These are phyloP conservation scores for Boletus reticulatus DNA, from an alignment of 768 basidiomycete species.

Conservation along the genomic window DNA sequence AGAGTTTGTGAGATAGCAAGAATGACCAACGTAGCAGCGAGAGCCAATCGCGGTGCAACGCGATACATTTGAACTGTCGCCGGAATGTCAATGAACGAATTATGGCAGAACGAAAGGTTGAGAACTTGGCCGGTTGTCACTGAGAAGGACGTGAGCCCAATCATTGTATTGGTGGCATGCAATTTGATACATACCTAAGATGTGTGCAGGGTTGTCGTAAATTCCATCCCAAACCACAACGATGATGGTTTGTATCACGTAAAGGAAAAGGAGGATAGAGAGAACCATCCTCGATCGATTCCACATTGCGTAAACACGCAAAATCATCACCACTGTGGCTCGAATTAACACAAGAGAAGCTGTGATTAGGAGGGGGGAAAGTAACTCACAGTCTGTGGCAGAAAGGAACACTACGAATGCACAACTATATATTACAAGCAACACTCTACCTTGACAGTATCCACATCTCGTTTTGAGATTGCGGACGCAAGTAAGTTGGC, in stretches of 20 bases:
- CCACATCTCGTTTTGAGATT: too few relatives aligned
- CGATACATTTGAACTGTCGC: neutral
- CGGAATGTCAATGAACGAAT: neutral
- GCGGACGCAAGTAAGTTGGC: neutral
- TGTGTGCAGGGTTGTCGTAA: neutral
- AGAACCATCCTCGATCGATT: neutral
- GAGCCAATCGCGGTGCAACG: too few relatives aligned
- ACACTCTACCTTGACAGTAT: neutral
- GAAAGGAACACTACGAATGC: neutral
- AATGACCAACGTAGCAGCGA: too few relatives aligned
- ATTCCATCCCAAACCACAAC: neutral
- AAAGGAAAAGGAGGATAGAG: neutral
- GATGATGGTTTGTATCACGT: neutral
- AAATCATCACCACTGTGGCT: neutral
- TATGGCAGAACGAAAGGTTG: neutral
- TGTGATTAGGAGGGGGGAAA: neutral
- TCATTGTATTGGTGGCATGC: too few relatives aligned
- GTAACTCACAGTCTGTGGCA: neutral
- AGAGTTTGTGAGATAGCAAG: too few relatives aligned
- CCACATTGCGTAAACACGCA: neutral
- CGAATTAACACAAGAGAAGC: neutral
- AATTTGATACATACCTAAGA: neutral
- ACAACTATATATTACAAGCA: neutral
- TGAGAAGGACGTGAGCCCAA: neutral
- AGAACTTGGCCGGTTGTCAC: neutral